phyloP scores from a whole-genome alignment of 2,329 filamentous ascomycete species.

The Cytospora schulzeri region DNA sequence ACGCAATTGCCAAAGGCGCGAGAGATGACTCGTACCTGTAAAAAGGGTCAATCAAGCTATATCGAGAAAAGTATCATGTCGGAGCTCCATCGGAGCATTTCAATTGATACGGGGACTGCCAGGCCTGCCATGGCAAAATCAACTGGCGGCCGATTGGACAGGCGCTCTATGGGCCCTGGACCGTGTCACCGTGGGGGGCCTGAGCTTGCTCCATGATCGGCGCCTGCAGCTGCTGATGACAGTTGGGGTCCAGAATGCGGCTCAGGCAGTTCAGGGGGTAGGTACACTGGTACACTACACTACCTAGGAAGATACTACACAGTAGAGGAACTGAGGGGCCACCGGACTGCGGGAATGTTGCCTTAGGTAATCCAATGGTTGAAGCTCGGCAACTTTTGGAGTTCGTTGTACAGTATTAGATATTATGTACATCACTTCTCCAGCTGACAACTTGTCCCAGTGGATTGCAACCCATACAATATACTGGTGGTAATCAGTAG shows the following conservation, averaged over 20 bases:
- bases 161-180: background rate
- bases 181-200: background rate
- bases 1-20: background rate
- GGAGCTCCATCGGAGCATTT: background rate
- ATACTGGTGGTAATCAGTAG: background rate
- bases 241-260: background rate
- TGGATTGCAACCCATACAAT: background rate
- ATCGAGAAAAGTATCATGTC: background rate
- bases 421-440: background rate
- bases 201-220: conserved; percentile 15
- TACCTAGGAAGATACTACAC: too few relatives aligned
- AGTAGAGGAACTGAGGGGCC: background rate
- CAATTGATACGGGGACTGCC: background rate
- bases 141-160: conserved; percentile 14
- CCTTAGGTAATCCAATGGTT: conserved; percentile 21
- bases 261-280: background rate
- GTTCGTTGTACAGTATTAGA: background rate
- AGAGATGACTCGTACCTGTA: background rate
- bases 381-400: background rate
- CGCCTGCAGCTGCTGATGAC: conserved; percentile 16
- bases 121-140: background rate
- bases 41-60: background rate
- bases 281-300: too few relatives aligned
- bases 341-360: background rate
- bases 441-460: background rate